Conservation (phyloP, 1,284 basidiomycete species). For the Ceratobasidium sp. region DNA sequence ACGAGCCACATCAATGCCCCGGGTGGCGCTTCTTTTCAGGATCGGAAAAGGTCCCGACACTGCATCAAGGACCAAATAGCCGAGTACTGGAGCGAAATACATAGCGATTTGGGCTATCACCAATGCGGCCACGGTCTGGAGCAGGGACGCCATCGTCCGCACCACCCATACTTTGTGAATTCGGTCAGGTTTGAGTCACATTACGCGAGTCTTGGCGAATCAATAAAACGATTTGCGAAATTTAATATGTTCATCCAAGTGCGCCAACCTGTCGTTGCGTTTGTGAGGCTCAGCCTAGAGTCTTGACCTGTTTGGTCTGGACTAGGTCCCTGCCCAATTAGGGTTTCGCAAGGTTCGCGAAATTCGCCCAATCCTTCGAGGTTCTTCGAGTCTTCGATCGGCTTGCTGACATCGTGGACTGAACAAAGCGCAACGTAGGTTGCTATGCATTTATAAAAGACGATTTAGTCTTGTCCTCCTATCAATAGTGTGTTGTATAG, state of each 20-base stretch:
- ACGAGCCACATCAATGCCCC: slow-evolving; percentile 2
- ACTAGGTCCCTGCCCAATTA: background rate
- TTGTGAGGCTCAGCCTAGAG: too few species aligned
- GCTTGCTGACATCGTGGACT: background rate
- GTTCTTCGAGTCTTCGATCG: background rate
- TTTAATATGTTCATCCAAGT: too few species aligned
- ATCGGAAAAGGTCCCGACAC: background rate
- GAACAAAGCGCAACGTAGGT: background rate
- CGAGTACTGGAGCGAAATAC: background rate
- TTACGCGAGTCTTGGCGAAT: too few species aligned
- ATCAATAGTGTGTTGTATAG: background rate
- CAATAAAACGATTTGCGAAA: too few species aligned
- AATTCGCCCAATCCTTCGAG: background rate
- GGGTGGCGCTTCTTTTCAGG: background rate
- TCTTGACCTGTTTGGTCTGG: background rate
- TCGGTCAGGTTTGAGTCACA: too few species aligned
- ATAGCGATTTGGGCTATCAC: too few species aligned
- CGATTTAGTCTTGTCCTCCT: background rate
- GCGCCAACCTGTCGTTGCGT: too few species aligned
- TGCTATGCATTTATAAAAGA: slow-evolving; percentile 6
- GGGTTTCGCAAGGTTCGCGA: background rate
- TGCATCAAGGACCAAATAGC: background rate
- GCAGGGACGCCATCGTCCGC: too few species aligned
- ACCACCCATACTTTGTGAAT: too few species aligned
- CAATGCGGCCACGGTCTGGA: too few species aligned